Evolutionary conservation across 2,329 filamentous ascomycete genomes (phyloP).

Genomic region (Alternaria sp.): DNA sequence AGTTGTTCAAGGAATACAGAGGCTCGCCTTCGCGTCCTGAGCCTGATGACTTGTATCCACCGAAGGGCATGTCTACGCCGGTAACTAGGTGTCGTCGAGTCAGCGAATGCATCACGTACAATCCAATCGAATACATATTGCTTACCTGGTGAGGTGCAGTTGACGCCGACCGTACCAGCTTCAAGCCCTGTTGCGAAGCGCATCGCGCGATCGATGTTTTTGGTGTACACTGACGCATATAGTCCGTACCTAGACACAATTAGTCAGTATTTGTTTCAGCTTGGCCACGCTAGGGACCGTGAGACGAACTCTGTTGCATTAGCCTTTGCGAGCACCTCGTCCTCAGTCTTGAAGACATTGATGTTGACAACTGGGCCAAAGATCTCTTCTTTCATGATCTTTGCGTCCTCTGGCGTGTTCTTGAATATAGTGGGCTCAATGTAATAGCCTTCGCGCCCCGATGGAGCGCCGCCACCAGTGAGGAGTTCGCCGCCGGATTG

Average conservation of each 20-base stretch:
- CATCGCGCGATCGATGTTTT: conserved; percentile 46
- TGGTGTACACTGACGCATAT: conserved; percentile 81
- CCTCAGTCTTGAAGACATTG: conserved; percentile 75
- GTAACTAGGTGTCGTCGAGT: neutral
- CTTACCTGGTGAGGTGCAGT: conserved; percentile 45
- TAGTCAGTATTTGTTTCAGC: conserved; percentile 9
- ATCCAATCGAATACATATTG: neutral
- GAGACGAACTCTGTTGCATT: conserved; percentile 70
- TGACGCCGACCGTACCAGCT: conserved; percentile 50
- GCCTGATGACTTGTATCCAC: conserved; percentile 49
- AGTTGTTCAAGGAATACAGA: conserved; percentile 40
- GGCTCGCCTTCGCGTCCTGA: conserved; percentile 45
- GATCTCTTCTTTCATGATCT: conserved; percentile 82
- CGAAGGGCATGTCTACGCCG: conserved; percentile 49
- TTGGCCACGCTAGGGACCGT: neutral
- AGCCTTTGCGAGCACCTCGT: conserved; percentile 79
- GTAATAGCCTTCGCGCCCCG: conserved; percentile 42
- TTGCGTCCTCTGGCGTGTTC: conserved; percentile 77
- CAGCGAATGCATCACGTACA: neutral
- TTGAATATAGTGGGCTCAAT: conserved; percentile 81
- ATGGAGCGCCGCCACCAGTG: conserved; percentile 37
- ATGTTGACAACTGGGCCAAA: conserved; percentile 85
- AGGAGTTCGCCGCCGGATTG: conserved; percentile 59
- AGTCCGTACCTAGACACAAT: conserved; percentile 69
- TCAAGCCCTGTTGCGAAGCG: conserved; percentile 51